phyloP scores from a whole-genome alignment of 768 basidiomycete genomes.

The Rickenella mellea region DNA sequence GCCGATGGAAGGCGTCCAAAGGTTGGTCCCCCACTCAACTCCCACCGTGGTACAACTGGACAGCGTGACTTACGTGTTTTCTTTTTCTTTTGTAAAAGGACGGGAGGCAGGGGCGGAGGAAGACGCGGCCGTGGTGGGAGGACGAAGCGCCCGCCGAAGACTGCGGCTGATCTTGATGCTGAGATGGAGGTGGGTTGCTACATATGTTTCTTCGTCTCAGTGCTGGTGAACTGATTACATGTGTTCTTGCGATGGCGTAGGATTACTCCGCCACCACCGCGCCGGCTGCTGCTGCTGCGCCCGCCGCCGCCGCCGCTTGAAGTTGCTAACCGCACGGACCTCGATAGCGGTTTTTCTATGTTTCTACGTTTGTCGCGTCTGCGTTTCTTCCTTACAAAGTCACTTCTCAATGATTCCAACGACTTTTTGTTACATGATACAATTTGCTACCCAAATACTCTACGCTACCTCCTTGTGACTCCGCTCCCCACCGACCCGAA shows the following conservation, averaged over 20 bases:
- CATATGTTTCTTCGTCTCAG: conserved; percentile 5
- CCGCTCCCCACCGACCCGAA: no score
- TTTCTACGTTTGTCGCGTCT: no score
- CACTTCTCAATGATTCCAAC: no score
- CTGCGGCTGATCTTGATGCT: conserved; percentile 86
- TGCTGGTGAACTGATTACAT: neutral
- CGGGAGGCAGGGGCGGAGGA: conserved; percentile 31
- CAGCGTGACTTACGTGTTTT: no score
- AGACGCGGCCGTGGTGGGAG: conserved; percentile 35
- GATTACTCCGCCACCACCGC: conserved; percentile 57
- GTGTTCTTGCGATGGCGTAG: conserved; percentile 21
- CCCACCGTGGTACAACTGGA: conserved; percentile 3
- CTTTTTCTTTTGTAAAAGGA: neutral
- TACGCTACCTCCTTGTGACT: no score
- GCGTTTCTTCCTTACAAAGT: no score
- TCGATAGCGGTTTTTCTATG: neutral
- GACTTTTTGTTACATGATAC: no score
- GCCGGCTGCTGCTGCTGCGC: conserved; percentile 29
- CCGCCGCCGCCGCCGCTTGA: conserved; percentile 10
- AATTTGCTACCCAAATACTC: no score
- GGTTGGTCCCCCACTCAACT: conserved; percentile 21
- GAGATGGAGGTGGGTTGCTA: conserved; percentile 82
- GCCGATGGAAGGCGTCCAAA: conserved; percentile 18
- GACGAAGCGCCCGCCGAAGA: conserved; percentile 62
- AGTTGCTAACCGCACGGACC: neutral